Base-by-base conservation (phyloP, 352 stramenopile genomes). In the Phytophthora pini region DNA sequence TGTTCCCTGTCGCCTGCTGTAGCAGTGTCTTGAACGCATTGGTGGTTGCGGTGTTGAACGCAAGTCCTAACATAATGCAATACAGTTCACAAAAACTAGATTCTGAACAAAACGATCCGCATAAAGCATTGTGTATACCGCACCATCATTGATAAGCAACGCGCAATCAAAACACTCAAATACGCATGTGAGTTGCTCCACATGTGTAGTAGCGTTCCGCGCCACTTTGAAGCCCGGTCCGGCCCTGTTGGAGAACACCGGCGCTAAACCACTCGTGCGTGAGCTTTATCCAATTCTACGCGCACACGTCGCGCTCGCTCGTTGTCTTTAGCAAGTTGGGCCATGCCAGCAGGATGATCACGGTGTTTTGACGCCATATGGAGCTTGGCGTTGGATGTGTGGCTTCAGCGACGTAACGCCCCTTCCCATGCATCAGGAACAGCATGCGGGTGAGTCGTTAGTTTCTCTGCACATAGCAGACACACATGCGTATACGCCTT, bases 11-110 rank as follows among this genome's bases (percentile, higher is more conserved):
- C 3, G 31, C 9, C 6, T 20, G 26, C n/a, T 43, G 22, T 3
- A 49, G 6, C 38, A 59, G 2, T 5, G 32, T 6, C 40, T 41
- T 49, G 17, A 59, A 59, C 1, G 38, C 38, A 3, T 24, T 15
- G 4, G 22, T 59, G 3, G 52, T 50, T 2, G 32, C 39, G 6
- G 15, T 41, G 12, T 59, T 48, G 40, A 49, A 59, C 8, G 52
- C 22, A 4, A 49, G 12, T 2, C 36, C 36, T 22, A 43, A 43
- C 17, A 20, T 20, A 20, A 20, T 20, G 17, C 17, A 20, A 20
- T 20, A 20, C 17, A 20, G 17, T 20, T 20, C 17, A 20, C 17
- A 20, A 20, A 20, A 20, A 20, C 17, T 20, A 20, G 17, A 20
- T 20, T 20, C 0, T 20, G 17, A 13, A 13, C 36, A 43, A 5